These are phyloP conservation scores for Clonostachys sp. DNA, from an alignment of 2,329 filamentous ascomycete genomes.

Conservation along the genomic window DNA sequence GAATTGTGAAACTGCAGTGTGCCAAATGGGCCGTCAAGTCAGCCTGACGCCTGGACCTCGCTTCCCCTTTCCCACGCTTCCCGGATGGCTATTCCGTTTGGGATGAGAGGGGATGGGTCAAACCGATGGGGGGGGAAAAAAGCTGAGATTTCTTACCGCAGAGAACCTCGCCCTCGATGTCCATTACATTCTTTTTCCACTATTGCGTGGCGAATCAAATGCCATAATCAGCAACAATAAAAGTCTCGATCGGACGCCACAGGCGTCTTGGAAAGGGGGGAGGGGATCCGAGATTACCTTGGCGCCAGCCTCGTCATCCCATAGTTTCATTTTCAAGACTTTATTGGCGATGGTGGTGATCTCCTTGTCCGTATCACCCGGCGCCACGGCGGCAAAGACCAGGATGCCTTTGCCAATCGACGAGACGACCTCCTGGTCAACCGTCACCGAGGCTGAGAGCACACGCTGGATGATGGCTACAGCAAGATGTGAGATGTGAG, in stretches of 20 bases:
- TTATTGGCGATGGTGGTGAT: slow-evolving; percentile 79
- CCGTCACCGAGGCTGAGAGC: slow-evolving; percentile 90
- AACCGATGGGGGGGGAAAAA: too few species aligned
- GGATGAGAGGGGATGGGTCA: too few species aligned
- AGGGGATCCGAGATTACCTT: slow-evolving; percentile 40
- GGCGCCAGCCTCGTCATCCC: slow-evolving; percentile 74
- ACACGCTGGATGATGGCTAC: slow-evolving; percentile 90
- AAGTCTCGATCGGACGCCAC: background rate
- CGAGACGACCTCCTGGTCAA: slow-evolving; percentile 85
- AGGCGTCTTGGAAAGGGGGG: background rate
- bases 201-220: slow-evolving; percentile 23
- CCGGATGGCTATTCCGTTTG: too few species aligned
- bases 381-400: slow-evolving; percentile 86
- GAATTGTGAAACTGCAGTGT: slow-evolving; percentile 80
- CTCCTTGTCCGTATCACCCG: slow-evolving; percentile 86
- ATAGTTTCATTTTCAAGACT: slow-evolving; percentile 84
- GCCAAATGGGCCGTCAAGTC: background rate
- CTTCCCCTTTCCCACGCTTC: too few species aligned
- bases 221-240: slow-evolving; percentile 8
- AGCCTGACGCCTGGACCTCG: background rate
- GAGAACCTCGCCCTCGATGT: slow-evolving; percentile 88
- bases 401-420: slow-evolving; percentile 87
- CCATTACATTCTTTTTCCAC: slow-evolving; percentile 89
- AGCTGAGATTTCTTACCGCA: slow-evolving; percentile 58
- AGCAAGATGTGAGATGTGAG: background rate